Conservation (phyloP, 2,329 filamentous ascomycete genomes). For the Alternaria arbusti region DNA sequence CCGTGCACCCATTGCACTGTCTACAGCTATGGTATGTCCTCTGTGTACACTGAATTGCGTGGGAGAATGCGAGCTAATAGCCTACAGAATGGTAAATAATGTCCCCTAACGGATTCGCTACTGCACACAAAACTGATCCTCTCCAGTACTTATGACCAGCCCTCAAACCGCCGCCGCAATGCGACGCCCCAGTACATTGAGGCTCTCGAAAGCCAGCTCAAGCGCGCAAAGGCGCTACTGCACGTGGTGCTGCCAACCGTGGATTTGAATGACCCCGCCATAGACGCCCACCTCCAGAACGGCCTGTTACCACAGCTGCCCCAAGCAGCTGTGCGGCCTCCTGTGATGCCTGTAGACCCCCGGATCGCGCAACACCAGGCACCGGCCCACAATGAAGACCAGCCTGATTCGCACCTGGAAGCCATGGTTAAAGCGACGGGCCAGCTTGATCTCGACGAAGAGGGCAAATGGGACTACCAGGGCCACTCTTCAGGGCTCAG, state of each 20-base stretch:
- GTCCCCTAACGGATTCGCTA: background rate
- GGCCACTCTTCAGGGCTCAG: conserved; percentile 90
- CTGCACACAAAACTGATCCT: conserved; percentile 2
- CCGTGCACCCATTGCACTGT: conserved; percentile 89
- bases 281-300: conserved; percentile 78
- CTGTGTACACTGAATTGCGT: background rate
- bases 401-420: conserved; percentile 72
- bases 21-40: conserved; percentile 85
- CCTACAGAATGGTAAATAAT: conserved; percentile 67
- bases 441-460: conserved; percentile 88
- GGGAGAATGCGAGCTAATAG: conserved; percentile 19
- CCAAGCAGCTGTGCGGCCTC: conserved; percentile 26
- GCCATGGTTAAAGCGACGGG: conserved; percentile 96
- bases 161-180: conserved; percentile 88
- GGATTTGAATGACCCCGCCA: conserved; percentile 81
- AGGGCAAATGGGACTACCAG: conserved; percentile 93
- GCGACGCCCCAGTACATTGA: conserved; percentile 93
- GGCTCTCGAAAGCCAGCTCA: conserved; percentile 80
- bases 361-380: conserved; percentile 28
- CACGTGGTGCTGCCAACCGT: conserved; percentile 82
- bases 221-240: conserved; percentile 81
- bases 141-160: conserved; percentile 80
- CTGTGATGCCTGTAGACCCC: conserved; percentile 27
- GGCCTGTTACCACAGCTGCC: conserved; percentile 59
- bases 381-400: conserved; percentile 33